Base-by-base conservation (phyloP, 2,329 filamentous ascomycete species). In the Epichloe hybrida region DNA sequence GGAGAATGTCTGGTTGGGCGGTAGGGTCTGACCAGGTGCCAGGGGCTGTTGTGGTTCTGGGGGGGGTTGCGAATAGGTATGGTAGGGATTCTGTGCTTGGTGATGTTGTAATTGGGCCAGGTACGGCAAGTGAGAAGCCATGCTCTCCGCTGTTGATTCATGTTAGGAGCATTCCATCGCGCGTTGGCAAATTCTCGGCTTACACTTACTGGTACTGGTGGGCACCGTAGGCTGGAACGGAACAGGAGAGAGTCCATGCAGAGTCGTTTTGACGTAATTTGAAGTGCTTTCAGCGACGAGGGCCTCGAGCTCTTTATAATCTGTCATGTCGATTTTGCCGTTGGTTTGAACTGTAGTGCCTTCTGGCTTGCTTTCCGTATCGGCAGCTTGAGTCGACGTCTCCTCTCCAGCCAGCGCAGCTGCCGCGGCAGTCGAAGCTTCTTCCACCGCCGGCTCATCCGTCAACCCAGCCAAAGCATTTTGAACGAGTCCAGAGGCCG, bases 1-100 rank as follows among this genome's bases (percentile, higher is more conserved):
- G 0, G 77, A 71, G 20, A 71, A 74, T 4, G 71, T 73, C 54
- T 81, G 78, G 46, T 79, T 76, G 0, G 78, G 78, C 3, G 78
- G 78, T 0, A 81, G 59, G 27, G 68, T 68, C 38, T 68, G 64
- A 2, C 64, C 63, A 12, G 60, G 61, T 3, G 56, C 60, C 5
- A 59, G 61, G 12, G 56, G 61, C 13, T 55, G 64, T 7, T 57
- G 60, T 27, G 53, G 55, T 47, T 70, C 67, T n/a, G 70, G 55
- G 56, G 55, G 56, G 66, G 66, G 57, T 46, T 63, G 64, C 2
- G 61, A 56, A 46, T 66, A 69, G 21, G 59, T 59, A 46, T 64
- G 67, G 52, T 67, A 68, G 6, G 64, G 59, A 35, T 66, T 58
- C 36, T 66, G 66, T n/a, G 63, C 57, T 41, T 65, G 63, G 45